These are phyloP conservation scores for Cercospora citrullina DNA, from an alignment of 2,329 filamentous ascomycete species.

Conservation along the genomic window DNA sequence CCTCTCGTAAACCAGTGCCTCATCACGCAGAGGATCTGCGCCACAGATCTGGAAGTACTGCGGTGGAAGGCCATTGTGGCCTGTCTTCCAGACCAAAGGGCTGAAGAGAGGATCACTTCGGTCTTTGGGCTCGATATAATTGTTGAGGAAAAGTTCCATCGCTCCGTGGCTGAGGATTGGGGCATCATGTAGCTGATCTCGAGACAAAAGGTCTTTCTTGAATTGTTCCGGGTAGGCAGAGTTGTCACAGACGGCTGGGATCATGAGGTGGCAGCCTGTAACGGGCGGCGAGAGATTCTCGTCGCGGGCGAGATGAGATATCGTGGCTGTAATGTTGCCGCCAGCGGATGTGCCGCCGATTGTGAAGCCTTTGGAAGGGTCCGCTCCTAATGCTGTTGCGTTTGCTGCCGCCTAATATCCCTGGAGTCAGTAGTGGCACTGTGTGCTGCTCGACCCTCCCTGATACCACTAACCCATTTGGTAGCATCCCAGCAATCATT, in stretches of 20 bases:
- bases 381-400: constrained; percentile 39
- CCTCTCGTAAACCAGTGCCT: constrained; percentile 51
- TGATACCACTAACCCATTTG: constrained; percentile 41
- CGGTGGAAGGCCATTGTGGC: constrained; percentile 46
- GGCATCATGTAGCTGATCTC: constrained; percentile 34
- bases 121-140: constrained; percentile 32
- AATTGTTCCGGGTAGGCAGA: constrained; percentile 46
- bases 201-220: constrained; percentile 44
- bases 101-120: constrained; percentile 34
- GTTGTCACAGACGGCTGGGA: constrained; percentile 47
- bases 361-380: constrained; percentile 51
- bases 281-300: constrained; percentile 45
- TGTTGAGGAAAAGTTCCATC: constrained; percentile 26
- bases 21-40: constrained; percentile 52
- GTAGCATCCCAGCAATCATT: constrained; percentile 52
- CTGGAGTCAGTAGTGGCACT: not conserved
- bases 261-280: constrained; percentile 51
- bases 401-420: constrained; percentile 40
- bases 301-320: constrained; percentile 48
- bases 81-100: constrained; percentile 31
- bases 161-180: constrained; percentile 32
- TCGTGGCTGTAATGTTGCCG: constrained; percentile 53
- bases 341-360: constrained; percentile 54
- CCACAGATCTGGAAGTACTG: constrained; percentile 53
- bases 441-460: not conserved